Conservation (phyloP, 164 flowering plant species). For the Stephania yunnanensis region DNA sequence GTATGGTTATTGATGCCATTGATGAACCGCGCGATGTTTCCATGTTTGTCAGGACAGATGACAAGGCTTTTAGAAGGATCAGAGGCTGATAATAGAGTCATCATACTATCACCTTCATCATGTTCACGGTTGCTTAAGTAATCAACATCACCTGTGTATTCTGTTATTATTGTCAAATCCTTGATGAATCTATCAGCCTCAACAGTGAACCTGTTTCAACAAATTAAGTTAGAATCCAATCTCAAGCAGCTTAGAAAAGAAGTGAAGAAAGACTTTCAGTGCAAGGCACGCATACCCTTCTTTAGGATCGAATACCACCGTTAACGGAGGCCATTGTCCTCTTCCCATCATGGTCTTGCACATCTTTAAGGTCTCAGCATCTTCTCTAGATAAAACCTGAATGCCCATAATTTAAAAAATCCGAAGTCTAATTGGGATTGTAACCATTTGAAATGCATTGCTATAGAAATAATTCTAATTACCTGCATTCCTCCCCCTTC, state of each 20-base stretch:
- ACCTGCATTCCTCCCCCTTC: conserved; percentile 96
- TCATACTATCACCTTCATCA: conserved; percentile 80
- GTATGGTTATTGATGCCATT: conserved; percentile 93
- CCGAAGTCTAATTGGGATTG: too few relatives aligned
- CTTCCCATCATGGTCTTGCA: conserved; percentile 79
- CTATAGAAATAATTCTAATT: background rate
- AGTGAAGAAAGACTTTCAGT: background rate
- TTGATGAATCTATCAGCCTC: conserved; percentile 72
- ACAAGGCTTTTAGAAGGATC: conserved; percentile 66
- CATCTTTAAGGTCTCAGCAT: conserved; percentile 50
- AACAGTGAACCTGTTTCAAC: conserved; percentile 70
- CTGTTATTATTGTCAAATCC: conserved; percentile 83
- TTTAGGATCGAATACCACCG: conserved; percentile 72
- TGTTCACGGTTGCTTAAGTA: conserved; percentile 73
- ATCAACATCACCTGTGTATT: conserved; percentile 91
- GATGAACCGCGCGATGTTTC: conserved; percentile 92
- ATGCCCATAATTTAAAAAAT: too few relatives aligned
- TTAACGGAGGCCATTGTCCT: conserved; percentile 91
- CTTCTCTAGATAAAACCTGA: conserved; percentile 71
- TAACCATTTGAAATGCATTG: background rate
- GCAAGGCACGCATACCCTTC: conserved; percentile 51
- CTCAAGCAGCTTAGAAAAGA: background rate
- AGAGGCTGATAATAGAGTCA: conserved; percentile 70
- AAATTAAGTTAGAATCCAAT: background rate
- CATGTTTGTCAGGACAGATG: conserved; percentile 78